These are phyloP conservation scores for Colletotrichum trifolii DNA, from an alignment of 2,329 filamentous ascomycete species.

Conservation along the genomic window DNA sequence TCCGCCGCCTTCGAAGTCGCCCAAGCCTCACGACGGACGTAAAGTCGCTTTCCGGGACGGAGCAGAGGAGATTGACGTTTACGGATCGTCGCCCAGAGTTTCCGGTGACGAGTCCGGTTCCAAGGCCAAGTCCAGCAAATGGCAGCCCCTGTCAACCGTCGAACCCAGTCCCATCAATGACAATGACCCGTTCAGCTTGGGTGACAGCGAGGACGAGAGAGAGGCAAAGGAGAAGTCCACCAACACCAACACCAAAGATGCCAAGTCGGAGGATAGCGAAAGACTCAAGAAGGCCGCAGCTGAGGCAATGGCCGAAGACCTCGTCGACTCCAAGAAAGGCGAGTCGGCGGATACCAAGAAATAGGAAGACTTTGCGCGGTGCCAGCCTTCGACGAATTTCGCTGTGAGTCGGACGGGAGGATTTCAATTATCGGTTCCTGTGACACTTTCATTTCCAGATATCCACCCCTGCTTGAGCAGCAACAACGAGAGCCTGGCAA, in stretches of 20 bases:
- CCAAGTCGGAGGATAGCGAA: conserved; percentile 68
- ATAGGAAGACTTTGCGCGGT: conserved; percentile 36
- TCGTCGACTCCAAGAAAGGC: conserved; percentile 57
- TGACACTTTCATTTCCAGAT: conserved; percentile 36
- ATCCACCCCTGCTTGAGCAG: conserved; percentile 28
- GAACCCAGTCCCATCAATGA: conserved; percentile 72
- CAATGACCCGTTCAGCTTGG: conserved; percentile 95
- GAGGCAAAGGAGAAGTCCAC: conserved; percentile 74
- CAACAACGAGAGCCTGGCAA: conserved; percentile 15
- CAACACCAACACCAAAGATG: conserved; percentile 53
- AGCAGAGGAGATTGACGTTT: conserved; percentile 83
- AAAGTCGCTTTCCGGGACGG: conserved; percentile 69
- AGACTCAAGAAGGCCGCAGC: conserved; percentile 74
- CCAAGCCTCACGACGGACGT: conserved; percentile 59
- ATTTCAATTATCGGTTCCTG: conserved; percentile 10
- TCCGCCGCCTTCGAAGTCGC: conserved; percentile 63
- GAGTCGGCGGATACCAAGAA: conserved; percentile 48
- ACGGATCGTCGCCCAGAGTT: conserved; percentile 71
- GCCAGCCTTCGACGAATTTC: background rate
- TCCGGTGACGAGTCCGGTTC: conserved; percentile 62
- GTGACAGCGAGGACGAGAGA: conserved; percentile 94
- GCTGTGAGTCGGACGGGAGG: conserved; percentile 1
- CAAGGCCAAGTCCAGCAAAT: conserved; percentile 86
- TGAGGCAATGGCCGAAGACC: conserved; percentile 68
- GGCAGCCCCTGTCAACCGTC: conserved; percentile 91